These are phyloP conservation scores for Petrea volubilis DNA, from an alignment of 257 asterid species.

Conservation along the genomic window DNA sequence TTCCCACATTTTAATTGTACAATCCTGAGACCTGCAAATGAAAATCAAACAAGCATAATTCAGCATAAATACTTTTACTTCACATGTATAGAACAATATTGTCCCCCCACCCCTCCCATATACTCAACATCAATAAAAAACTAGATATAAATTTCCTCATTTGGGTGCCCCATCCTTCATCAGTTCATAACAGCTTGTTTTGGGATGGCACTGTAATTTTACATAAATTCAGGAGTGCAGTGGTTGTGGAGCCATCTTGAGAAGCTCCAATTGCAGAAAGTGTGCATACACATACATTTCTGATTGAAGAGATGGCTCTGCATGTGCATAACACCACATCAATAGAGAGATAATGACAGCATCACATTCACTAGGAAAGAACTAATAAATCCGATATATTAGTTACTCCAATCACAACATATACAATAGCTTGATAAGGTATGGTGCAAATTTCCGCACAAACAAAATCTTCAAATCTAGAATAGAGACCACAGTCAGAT, in stretches of 20 bases:
- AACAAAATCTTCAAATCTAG: conserved; percentile 12
- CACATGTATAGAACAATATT: conserved; percentile 10
- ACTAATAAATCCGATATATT: neutral
- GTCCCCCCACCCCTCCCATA: neutral
- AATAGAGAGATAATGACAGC: neutral
- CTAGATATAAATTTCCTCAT: neutral
- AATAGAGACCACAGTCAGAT: neutral
- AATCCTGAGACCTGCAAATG: conserved; percentile 85
- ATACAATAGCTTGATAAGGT: neutral
- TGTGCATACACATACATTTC: neutral
- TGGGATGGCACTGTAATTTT: neutral
- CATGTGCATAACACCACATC: neutral
- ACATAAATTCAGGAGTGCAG: neutral
- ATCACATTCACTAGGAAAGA: neutral
- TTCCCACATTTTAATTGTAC: conserved; percentile 96
- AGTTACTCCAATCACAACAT: neutral
- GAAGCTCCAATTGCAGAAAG: neutral
- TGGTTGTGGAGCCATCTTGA: conserved; percentile 10
- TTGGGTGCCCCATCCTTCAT: neutral
- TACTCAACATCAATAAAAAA: conserved; percentile 8
- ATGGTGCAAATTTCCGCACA: conserved; percentile 6
- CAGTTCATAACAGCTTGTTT: conserved; percentile 11
- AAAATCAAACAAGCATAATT: conserved; percentile 14
- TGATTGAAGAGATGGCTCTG: no score
- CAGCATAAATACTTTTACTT: neutral